A percentile compares a stretch with the other conserved stretches of the same genome.
Evolutionary conservation across 805 yeast genomes (phyloP).

Genomic region (Candida schatavii): DNA sequence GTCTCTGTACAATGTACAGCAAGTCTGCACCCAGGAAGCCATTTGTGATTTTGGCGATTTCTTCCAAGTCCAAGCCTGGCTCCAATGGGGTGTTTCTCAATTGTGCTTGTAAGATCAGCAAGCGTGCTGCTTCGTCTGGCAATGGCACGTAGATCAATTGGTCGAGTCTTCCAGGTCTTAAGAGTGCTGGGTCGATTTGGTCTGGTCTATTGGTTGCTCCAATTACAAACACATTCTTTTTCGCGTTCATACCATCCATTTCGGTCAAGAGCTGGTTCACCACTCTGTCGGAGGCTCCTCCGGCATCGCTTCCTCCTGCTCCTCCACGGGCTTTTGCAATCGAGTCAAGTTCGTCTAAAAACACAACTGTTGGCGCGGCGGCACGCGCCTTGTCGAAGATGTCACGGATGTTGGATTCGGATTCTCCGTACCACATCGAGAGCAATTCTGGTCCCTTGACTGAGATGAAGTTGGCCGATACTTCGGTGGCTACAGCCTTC

Average conservation of each 20-base stretch:
- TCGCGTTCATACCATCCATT: slow-evolving; percentile 99
- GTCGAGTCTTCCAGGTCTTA: slow-evolving; percentile 99
- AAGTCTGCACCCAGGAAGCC: slow-evolving; percentile 99
- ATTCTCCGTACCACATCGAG: slow-evolving; percentile 99
- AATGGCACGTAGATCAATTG: slow-evolving; percentile 97
- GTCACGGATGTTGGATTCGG: slow-evolving; percentile 95
- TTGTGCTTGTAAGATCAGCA: slow-evolving; percentile 92
- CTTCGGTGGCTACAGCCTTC: slow-evolving; percentile 99
- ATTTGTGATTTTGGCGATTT: slow-evolving; percentile 90
- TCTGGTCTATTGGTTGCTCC: slow-evolving; percentile 99
- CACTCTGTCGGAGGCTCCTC: slow-evolving; percentile 95
- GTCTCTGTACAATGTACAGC: slow-evolving; percentile 94
- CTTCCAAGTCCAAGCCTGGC: slow-evolving; percentile 86
- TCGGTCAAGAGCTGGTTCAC: slow-evolving; percentile 94
- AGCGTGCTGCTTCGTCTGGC: slow-evolving; percentile 93
- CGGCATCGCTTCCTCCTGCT: slow-evolving; percentile 70
- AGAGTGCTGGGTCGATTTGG: slow-evolving; percentile 96
- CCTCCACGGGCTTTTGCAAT: slow-evolving; percentile 98
- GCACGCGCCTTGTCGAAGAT: slow-evolving; percentile 98
- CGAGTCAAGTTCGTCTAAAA: slow-evolving; percentile 96
- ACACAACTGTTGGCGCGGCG: slow-evolving; percentile 98
- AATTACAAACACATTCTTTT: slow-evolving; percentile 96
- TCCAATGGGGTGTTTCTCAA: slow-evolving; percentile 97
- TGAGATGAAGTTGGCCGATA: slow-evolving; percentile 95
- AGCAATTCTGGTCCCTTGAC: slow-evolving; percentile 96